Evolutionary conservation across 345 rosid genomes (phyloP).

Genomic region (Populus pruinosa): DNA sequence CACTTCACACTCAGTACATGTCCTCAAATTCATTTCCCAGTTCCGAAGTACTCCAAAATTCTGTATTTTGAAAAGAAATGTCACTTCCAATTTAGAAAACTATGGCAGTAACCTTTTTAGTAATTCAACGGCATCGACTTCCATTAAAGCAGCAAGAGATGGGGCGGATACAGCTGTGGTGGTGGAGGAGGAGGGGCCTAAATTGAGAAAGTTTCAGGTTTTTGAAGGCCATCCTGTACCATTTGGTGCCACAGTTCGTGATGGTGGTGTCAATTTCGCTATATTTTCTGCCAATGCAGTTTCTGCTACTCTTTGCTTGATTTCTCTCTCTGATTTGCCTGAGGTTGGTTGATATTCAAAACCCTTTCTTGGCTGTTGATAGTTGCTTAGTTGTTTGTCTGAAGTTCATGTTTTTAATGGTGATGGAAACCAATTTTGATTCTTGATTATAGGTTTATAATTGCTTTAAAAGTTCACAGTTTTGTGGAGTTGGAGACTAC

Average conservation of each 20-base stretch:
- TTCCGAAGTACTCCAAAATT: neutral
- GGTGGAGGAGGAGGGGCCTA: slow-evolving; percentile 31
- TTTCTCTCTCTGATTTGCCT: slow-evolving; percentile 55
- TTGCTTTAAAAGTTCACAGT: neutral
- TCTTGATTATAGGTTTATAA: neutral
- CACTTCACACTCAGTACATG: neutral
- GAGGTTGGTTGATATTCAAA: slow-evolving; percentile 38
- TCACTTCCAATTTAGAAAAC: neutral
- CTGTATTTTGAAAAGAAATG: neutral
- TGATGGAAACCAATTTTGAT: neutral
- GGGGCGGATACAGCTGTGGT: slow-evolving; percentile 46
- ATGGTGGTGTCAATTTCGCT: slow-evolving; percentile 82
- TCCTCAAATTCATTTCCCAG: neutral
- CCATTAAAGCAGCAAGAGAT: neutral
- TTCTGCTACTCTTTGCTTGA: slow-evolving; percentile 73
- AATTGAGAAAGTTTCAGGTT: slow-evolving; percentile 34
- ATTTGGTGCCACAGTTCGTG: slow-evolving; percentile 65
- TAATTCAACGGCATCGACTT: neutral
- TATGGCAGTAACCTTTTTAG: neutral
- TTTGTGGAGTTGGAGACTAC: neutral
- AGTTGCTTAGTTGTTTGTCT: neutral
- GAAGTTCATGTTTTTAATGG: neutral
- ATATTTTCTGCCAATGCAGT: slow-evolving; percentile 65
- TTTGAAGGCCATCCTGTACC: slow-evolving; percentile 67
- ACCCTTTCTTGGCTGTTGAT: neutral